Conservation (phyloP, 176 grass and related monocot species). For the Oryza coarctata region DNA sequence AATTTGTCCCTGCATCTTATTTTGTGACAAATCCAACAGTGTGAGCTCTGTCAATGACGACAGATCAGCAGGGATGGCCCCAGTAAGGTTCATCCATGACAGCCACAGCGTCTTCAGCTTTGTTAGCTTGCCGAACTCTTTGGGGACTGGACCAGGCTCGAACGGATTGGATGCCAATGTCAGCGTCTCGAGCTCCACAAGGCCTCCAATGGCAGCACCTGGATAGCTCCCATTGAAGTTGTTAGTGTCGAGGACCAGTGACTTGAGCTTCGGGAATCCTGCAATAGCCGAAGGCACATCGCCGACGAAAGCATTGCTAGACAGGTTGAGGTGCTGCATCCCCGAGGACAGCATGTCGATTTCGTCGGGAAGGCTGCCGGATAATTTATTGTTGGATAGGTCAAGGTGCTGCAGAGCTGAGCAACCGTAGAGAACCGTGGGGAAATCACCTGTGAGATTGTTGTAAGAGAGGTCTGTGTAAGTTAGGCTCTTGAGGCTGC, state of each 20-base stretch:
- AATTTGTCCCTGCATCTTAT: slow-evolving; percentile 37
- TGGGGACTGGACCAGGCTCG: not conserved
- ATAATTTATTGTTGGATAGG: slow-evolving; percentile 48
- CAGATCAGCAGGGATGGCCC: slow-evolving; percentile 30
- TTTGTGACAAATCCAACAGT: slow-evolving; percentile 13
- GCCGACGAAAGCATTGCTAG: slow-evolving; percentile 44
- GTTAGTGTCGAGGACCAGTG: slow-evolving; percentile 28
- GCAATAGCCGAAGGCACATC: slow-evolving; percentile 31
- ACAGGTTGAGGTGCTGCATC: slow-evolving; percentile 46
- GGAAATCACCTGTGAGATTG: slow-evolving; percentile 40
- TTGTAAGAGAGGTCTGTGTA: slow-evolving; percentile 48
- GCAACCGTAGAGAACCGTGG: slow-evolving; percentile 42
- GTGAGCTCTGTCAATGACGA: slow-evolving; percentile 30
- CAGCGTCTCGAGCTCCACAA: slow-evolving; percentile 27
- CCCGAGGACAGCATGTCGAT: slow-evolving; percentile 26
- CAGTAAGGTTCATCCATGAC: slow-evolving; percentile 24
- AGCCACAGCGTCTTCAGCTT: slow-evolving; percentile 36
- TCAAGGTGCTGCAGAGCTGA: slow-evolving; percentile 35
- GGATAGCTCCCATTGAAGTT: slow-evolving; percentile 53
- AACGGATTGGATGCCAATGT: slow-evolving; percentile 45
- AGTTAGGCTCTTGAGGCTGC: slow-evolving; percentile 33
- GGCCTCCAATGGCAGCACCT: slow-evolving; percentile 9
- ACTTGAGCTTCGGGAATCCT: slow-evolving; percentile 21
- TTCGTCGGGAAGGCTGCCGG: slow-evolving; percentile 29
- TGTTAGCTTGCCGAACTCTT: slow-evolving; percentile 39